Evolutionary conservation across 1,284 basidiomycete genomes (phyloP), one percentile per base, ranked within the genome.

Genomic region (Fistulinella cinereoalba): DNA sequence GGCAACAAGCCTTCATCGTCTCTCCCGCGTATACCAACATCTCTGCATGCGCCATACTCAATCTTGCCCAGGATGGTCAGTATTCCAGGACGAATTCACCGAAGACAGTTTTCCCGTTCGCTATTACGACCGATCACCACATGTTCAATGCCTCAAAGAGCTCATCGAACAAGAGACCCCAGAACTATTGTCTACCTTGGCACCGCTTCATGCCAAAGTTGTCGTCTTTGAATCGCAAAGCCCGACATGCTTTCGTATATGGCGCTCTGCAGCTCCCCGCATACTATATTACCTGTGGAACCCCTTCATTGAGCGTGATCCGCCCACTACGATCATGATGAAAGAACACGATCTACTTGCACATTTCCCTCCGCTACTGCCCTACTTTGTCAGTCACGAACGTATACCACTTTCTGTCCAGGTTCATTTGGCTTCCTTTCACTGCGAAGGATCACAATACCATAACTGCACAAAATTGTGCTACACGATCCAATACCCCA

Each of bases 31-130:
- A 8, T 36, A 22, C 19, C 19, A 36, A 21, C 22, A 36, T 13
- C 34, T 36, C 34, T 36, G 19, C 22, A 21, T 22, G 12, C 34
- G 34, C 11, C 34, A 36, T 21, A 21, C 34, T 21, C 34, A 36
- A 13, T 36, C 34, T 13, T 21, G 34, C 22, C 19, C 34, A 4
- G 34, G 34, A 36, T 36, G 34, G 34, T 36, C 34, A 21, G 19
- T 36, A 22, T 21, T 36, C 34, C 22, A 18, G 19, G 5, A 22
- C 22, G 34, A 36, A 22, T 36, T 36, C 43, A 73, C 77, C 5
- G n/a, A 46, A 28, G 18, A 53, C 5, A 43, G 45, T 18, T 41
- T 54, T 5, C 10, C 52, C 10, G 47, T 41, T 19, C 43, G 52
- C 36, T 53, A 46, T 19, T 47, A 42, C n/a, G 34, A 46, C 10